Evolutionary conservation across 352 stramenopile species (phyloP).

Genomic region (Phytophthora sansomeana): DNA sequence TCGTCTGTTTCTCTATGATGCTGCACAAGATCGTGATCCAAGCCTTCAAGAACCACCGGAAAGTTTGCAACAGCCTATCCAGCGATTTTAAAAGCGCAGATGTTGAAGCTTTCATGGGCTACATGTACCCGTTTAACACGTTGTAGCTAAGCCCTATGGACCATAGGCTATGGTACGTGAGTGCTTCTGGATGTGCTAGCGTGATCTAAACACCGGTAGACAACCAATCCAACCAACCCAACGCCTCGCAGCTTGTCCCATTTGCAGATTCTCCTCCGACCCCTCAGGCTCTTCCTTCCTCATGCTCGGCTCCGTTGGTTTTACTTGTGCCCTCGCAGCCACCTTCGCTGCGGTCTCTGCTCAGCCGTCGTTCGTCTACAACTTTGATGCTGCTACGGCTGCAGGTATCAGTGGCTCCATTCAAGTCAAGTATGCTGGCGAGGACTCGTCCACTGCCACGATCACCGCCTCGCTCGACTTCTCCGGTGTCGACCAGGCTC

Average conservation of each 20-base stretch:
- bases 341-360: slow-evolving; percentile 14
- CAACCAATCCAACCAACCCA: neutral
- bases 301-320: slow-evolving; percentile 18
- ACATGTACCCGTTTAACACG: neutral
- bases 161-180: neutral
- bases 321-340: slow-evolving; percentile 19
- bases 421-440: slow-evolving; percentile 44
- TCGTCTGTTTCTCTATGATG: slow-evolving; percentile 1
- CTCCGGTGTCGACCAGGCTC: slow-evolving; percentile 30
- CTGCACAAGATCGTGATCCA: neutral
- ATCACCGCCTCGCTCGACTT: slow-evolving; percentile 58
- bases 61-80: neutral
- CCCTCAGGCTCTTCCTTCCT: slow-evolving; percentile 7
- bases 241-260: slow-evolving; percentile 2
- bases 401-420: slow-evolving; percentile 48
- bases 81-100: neutral
- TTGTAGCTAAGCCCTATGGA: neutral
- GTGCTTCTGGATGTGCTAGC: neutral
- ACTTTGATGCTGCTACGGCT: slow-evolving; percentile 44
- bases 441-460: slow-evolving; percentile 36
- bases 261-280: slow-evolving; percentile 7
- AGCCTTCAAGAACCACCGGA: neutral
- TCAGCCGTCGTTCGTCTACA: slow-evolving; percentile 47
- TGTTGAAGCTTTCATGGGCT: neutral
- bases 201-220: neutral